A percentile compares a stretch with the other conserved stretches of the same genome.
Conservation (phyloP, 805 yeast genomes). For the Candida adriatica region DNA sequence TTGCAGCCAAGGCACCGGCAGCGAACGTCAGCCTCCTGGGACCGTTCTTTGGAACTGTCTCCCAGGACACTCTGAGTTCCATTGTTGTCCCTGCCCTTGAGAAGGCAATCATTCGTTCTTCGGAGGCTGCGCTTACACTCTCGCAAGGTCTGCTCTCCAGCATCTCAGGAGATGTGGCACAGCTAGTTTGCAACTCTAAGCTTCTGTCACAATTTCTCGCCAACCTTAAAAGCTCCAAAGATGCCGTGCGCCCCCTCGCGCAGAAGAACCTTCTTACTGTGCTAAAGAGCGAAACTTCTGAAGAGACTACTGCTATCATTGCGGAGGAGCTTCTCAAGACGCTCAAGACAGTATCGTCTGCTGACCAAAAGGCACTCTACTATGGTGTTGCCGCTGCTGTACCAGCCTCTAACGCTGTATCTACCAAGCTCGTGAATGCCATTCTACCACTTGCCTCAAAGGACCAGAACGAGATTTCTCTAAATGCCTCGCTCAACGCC, state of each 20-base stretch:
- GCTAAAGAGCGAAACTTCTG: constrained; percentile 27
- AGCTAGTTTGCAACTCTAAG: constrained; percentile 36
- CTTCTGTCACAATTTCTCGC: constrained; percentile 45
- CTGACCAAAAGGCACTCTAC: constrained; percentile 58
- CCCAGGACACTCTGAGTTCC: constrained; percentile 30
- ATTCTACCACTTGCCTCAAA: constrained; percentile 52
- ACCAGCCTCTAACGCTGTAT: constrained; percentile 24
- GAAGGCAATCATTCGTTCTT: constrained; percentile 69
- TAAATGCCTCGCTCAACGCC: constrained; percentile 42
- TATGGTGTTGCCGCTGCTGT: constrained; percentile 36
- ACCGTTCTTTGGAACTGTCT: constrained; percentile 37
- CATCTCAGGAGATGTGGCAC: constrained; percentile 28
- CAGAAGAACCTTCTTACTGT: constrained; percentile 24
- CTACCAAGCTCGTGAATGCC: constrained; percentile 33
- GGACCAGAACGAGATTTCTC: constrained; percentile 68
- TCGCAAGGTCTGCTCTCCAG: constrained; percentile 41
- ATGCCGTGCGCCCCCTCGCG: constrained; percentile 38
- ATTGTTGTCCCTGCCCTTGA: constrained; percentile 56
- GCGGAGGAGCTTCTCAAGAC: constrained; percentile 49
- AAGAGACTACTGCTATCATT: constrained; percentile 27
- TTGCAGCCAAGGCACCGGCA: constrained; percentile 40
- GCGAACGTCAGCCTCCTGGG: constrained; percentile 33
- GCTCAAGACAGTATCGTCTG: constrained; percentile 50
- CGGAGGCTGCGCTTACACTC: constrained; percentile 62
- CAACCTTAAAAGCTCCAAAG: constrained; percentile 66